Base-by-base conservation (phyloP, 2,329 filamentous ascomycete species). In the Bipolaris oryzae region DNA sequence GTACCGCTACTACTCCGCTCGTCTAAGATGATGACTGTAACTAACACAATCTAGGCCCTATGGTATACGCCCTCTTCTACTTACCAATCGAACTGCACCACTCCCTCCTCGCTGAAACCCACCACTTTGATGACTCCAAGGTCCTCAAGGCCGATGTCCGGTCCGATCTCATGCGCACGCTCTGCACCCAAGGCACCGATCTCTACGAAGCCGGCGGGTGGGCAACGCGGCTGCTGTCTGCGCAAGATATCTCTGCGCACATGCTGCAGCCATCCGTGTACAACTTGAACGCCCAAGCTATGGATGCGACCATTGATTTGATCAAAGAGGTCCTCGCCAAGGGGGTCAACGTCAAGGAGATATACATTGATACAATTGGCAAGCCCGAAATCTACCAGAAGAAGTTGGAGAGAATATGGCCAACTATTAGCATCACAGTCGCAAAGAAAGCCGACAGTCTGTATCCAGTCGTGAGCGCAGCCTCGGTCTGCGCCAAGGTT, bases 41-140 rank as follows among this genome's bases (percentile, higher is more conserved):
- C 62, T 66, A 5, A 68, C 69, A 41, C 57, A 62, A 62, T 79
- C 83, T 84, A 82, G 81, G 84, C 23, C 87, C 85, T 16, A 89
- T 87, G 87, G 85, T 89, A 50, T 88, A 88, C 74, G 84, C 81
- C 46, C 79, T 86, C 33, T 90, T 96, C 63, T 96, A 96, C 49
- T 76, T 91, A 1, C 83, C 87, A 0, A 80, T 87, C 25, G 85
- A 88, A 23, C 74, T 82, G 34, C 84, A 88, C 61, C 87, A 89
- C 71, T 84, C 89, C 1, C 86, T 97, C 25, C 87, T 98, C 20
- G 89, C 91, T 49, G 78, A 85, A 34, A 86, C 87, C 3, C 89
- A 96, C 80, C 90, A 89, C 80, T 97, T 97, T 78, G 90, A 97
- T 81, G 94, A 98, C 81, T 96, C 90, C 74, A 98, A 98, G 79